Evolutionary conservation across 176 grass and related monocot species (phyloP).

Genomic region (Aegilops bicornis): DNA sequence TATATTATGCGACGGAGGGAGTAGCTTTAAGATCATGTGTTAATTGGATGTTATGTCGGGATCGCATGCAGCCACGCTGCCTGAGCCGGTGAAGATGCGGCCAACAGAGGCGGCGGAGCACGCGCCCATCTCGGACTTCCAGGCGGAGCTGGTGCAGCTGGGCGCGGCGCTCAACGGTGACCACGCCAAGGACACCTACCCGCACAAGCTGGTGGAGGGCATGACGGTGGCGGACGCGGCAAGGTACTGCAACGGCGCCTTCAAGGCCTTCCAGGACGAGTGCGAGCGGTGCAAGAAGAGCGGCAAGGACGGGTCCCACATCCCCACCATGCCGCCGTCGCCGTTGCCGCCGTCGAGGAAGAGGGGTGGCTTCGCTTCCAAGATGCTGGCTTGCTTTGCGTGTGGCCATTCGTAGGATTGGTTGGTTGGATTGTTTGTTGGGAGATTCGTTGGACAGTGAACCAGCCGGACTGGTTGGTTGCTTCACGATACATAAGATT

Average conservation of each 20-base stretch:
- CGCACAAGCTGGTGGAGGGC: conserved; percentile 58
- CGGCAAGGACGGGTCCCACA: conserved; percentile 52
- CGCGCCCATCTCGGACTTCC: conserved; percentile 54
- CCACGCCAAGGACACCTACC: conserved; percentile 44
- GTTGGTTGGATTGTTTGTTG: conserved; percentile 11
- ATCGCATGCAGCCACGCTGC: conserved; percentile 24
- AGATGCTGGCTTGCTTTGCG: conserved; percentile 54
- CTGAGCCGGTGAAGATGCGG: conserved; percentile 61
- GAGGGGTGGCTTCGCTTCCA: conserved; percentile 23
- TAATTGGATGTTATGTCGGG: too few relatives aligned
- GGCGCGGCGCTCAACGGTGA: conserved; percentile 73
- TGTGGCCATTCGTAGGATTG: conserved; percentile 25
- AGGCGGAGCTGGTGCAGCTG: conserved; percentile 74
- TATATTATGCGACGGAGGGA: too few relatives aligned
- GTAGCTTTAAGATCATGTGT: too few relatives aligned
- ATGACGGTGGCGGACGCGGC: conserved; percentile 71
- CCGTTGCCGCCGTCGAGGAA: not conserved
- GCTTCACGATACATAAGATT: not conserved
- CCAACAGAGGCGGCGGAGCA: conserved; percentile 41
- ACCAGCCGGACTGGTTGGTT: not conserved
- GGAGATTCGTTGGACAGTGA: not conserved
- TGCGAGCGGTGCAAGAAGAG: conserved; percentile 50
- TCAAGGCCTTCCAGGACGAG: conserved; percentile 49
- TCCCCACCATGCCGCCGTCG: conserved; percentile 35
- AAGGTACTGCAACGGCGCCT: conserved; percentile 47